Conservation (phyloP, 1,284 basidiomycete species). For the Athelia psychrophila region DNA sequence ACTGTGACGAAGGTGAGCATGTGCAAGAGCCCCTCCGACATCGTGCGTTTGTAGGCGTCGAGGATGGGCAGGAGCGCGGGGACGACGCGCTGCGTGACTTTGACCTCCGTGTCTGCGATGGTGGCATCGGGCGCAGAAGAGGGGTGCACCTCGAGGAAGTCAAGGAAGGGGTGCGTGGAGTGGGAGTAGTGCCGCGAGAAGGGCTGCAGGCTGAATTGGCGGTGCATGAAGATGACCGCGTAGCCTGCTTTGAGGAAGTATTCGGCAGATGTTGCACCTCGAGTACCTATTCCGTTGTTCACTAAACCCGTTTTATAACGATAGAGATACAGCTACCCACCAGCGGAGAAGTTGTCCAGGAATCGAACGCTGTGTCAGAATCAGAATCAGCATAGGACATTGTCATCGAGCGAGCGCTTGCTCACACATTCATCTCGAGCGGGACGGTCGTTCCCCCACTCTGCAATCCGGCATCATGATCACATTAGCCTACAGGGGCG, state of each 20-base stretch:
- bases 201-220: constrained; percentile 95
- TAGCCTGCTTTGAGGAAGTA: constrained; percentile 94
- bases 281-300: constrained; percentile 60
- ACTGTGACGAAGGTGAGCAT: constrained; percentile 93
- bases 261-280: constrained; percentile 96
- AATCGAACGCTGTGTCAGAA: constrained; percentile 80
- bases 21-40: constrained; percentile 71
- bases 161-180: constrained; percentile 96
- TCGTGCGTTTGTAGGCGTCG: constrained; percentile 79
- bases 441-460: constrained; percentile 96
- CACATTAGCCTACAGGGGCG: constrained; percentile 5
- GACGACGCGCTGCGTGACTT: constrained; percentile 65
- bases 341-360: constrained; percentile 98
- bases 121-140: constrained; percentile 10
- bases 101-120: constrained; percentile 44
- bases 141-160: constrained; percentile 82
- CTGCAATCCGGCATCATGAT: constrained; percentile 36
- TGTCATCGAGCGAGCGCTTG: constrained; percentile 12
- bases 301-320: constrained; percentile 4
- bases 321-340: constrained; percentile 40
- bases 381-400: constrained; percentile 11
- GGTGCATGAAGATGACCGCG: constrained; percentile 98
- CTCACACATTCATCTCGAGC: constrained; percentile 95
- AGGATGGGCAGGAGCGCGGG: constrained; percentile 73
- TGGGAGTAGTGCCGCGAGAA: constrained; percentile 98